A percentile compares a stretch with the other conserved stretches of the same genome.
Conservation (phyloP, 2,329 filamentous ascomycete genomes). For the Sclerotinia borealis region DNA sequence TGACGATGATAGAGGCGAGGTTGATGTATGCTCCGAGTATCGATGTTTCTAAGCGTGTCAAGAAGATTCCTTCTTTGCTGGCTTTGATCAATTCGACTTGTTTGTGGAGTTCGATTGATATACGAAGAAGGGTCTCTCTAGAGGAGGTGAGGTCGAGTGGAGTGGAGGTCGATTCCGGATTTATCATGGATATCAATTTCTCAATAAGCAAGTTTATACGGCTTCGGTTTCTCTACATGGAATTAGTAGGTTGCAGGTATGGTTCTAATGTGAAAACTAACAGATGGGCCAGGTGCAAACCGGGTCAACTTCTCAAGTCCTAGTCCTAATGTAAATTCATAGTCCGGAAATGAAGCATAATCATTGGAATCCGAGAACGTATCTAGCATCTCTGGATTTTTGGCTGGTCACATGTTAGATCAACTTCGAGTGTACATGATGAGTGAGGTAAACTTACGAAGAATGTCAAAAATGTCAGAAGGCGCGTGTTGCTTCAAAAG, state of each 20-base stretch:
- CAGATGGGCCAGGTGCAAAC: conserved; percentile 25
- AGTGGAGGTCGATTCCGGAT: background rate
- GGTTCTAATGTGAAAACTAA: conserved; percentile 13
- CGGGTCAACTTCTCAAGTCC: conserved; percentile 26
- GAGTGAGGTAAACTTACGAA: conserved; percentile 24
- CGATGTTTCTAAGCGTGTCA: conserved; percentile 22
- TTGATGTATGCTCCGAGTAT: conserved; percentile 18
- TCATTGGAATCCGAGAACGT: conserved; percentile 28
- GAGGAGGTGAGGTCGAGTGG: background rate
- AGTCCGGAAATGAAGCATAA: conserved; percentile 31
- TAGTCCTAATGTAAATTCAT: conserved; percentile 22
- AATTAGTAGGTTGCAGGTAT: conserved; percentile 13
- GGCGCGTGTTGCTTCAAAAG: conserved; percentile 19
- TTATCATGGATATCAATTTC: conserved; percentile 21
- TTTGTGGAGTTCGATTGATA: background rate
- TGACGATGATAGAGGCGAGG: conserved; percentile 22
- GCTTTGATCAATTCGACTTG: background rate
- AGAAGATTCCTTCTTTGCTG: background rate
- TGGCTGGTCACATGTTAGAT: background rate
- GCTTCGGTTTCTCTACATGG: conserved; percentile 20
- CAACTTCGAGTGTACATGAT: background rate
- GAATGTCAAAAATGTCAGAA: conserved; percentile 21
- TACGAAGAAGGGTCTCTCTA: background rate
- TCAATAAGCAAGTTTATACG: conserved; percentile 21
- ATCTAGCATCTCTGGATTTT: conserved; percentile 3